Base-by-base conservation (phyloP, 73 alveolate species). In the Uronychia setigera region DNA sequence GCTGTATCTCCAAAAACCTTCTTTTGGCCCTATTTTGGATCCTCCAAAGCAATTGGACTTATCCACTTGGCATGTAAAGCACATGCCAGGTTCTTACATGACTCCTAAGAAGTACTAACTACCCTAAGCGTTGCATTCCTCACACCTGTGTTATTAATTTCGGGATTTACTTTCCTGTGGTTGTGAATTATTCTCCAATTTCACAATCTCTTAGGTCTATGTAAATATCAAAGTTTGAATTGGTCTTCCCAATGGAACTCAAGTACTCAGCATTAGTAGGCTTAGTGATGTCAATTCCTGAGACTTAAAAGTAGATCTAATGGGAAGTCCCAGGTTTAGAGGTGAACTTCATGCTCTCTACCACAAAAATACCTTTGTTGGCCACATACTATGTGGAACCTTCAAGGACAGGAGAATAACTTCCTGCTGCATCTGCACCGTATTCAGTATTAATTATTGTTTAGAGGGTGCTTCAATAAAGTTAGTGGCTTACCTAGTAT, bases 1-100 rank as follows among this genome's bases (percentile, higher is more conserved):
- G 13, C 33, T 31, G 27, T 60, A 29, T 32, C 95, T 77, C 92
- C 95, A 90, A 60, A 60, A 90, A 1, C 95, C 95, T 33, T 92
- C 80, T 27, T 76, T 27, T 0, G 94, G 92, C 29, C 85, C 88
- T 25, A 88, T 88, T n/a, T 84, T 33, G 29, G 79, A 1, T 27
- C 91, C 91, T 19, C 94, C 94, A 77, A 33, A 33, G 60, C 94
- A 88, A 29, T 74, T 59, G 31, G 94, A 91, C 29, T 76, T 30
- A 13, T 81, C 32, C 29, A 92, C 46, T 35, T 91, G 92, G 76
- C 94, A 88, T 26, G 82, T 14, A 32, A 57, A 1, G 78, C 94
- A 88, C 35, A 32, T 31, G 0, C 87, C 86, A 11, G 91, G 91
- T 29, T 76, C 82, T 5, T 67, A 33, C 92, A 86, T 79, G 33